Evolutionary conservation across 257 asterid genomes (phyloP).

Genomic region (Penstemon eatonii): DNA sequence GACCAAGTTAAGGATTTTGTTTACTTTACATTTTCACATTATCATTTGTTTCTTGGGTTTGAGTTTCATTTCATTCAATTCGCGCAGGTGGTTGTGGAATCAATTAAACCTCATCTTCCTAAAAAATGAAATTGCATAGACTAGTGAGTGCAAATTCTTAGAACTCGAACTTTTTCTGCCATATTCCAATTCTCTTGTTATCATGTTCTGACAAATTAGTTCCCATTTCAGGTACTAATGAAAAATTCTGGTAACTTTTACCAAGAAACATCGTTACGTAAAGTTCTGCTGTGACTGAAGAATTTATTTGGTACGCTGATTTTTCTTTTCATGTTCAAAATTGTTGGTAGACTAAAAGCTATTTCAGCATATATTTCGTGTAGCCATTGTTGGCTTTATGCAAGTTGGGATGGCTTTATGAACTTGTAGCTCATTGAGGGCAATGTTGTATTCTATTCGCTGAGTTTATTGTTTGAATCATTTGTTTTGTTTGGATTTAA

Average conservation of each 20-base stretch:
- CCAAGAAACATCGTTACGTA: slow-evolving; percentile 14
- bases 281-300: slow-evolving; percentile 23
- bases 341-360: slow-evolving; percentile 8
- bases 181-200: neutral
- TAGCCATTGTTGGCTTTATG: slow-evolving; percentile 18
- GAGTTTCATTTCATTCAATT: slow-evolving; percentile 15
- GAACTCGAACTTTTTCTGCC: slow-evolving; percentile 1
- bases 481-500: slow-evolving; percentile 23
- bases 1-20: slow-evolving; percentile 4
- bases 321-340: slow-evolving; percentile 7
- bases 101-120: slow-evolving; percentile 74
- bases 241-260: slow-evolving; percentile 22
- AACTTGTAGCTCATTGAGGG: slow-evolving; percentile 16
- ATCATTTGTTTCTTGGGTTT: slow-evolving; percentile 18
- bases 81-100: slow-evolving; percentile 93
- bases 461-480: slow-evolving; percentile 31
- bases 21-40: slow-evolving; percentile 3
- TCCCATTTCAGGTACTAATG: slow-evolving; percentile 24
- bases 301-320: slow-evolving; percentile 24
- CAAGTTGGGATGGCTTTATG: slow-evolving; percentile 25
- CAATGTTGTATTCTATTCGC: slow-evolving; percentile 21
- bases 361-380: slow-evolving; percentile 10
- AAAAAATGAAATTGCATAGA: slow-evolving; percentile 40
- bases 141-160: slow-evolving; percentile 33
- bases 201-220: slow-evolving; percentile 6